These are phyloP conservation scores for Nannochloris sp. DNA, from an alignment of 139 green algal species.

Conservation along the genomic window DNA sequence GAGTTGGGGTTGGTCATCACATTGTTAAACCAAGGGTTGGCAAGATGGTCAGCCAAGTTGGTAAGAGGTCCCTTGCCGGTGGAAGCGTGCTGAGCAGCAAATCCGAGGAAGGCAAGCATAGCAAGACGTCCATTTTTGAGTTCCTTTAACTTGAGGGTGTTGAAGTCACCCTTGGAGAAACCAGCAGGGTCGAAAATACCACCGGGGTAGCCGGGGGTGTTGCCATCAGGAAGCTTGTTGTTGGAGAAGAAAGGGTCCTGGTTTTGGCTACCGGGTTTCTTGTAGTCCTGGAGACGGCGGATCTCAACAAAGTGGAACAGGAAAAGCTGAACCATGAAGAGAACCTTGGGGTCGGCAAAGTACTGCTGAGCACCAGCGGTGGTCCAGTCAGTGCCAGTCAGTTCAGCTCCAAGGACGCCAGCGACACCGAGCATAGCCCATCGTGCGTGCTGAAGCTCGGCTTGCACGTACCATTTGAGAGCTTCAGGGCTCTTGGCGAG, in stretches of 20 bases:
- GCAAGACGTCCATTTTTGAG: conserved; percentile 82
- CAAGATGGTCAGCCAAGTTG: conserved; percentile 61
- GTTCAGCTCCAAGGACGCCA: conserved; percentile 38
- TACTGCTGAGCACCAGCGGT: conserved; percentile 30
- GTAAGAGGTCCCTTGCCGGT: conserved; percentile 69
- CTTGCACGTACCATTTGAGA: conserved; percentile 41
- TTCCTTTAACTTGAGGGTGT: conserved; percentile 76
- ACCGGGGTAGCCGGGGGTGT: conserved; percentile 44
- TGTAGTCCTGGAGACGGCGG: conserved; percentile 42
- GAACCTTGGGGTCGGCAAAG: conserved; percentile 32
- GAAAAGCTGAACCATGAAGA: conserved; percentile 58
- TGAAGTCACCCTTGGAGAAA: conserved; percentile 33
- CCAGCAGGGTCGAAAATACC: conserved; percentile 52
- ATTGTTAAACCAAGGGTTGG: conserved; percentile 45
- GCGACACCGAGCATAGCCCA: conserved; percentile 52
- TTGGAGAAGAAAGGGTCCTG: conserved; percentile 54
- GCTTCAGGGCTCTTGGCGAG: conserved; percentile 19
- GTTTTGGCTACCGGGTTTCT: conserved; percentile 23
- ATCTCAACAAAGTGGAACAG: conserved; percentile 67
- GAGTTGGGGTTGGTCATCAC: conserved; percentile 56
- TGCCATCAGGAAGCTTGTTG: conserved; percentile 29
- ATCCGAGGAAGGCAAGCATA: conserved; percentile 79
- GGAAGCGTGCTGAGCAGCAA: conserved; percentile 62
- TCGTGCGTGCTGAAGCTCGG: conserved; percentile 49
- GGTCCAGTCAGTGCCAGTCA: conserved; percentile 27